Conservation (phyloP, 2,329 filamentous ascomycete species). For the Colletotrichum euphorbiae region DNA sequence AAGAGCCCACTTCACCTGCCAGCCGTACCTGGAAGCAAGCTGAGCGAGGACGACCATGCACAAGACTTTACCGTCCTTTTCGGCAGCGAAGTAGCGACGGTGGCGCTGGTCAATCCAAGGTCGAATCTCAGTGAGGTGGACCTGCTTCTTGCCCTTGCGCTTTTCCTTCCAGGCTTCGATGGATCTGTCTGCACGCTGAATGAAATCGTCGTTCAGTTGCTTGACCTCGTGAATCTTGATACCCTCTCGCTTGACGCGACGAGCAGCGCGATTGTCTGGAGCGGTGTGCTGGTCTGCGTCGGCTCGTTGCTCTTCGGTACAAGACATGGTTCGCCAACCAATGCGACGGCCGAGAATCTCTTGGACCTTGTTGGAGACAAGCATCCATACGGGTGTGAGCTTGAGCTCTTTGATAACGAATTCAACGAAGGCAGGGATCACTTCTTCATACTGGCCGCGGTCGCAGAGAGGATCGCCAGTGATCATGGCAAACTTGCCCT, state of each 20-base stretch:
- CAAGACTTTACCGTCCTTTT: constrained; percentile 78
- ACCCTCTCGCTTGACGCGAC: constrained; percentile 84
- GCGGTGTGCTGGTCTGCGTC: constrained; percentile 78
- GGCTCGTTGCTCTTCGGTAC: constrained; percentile 88
- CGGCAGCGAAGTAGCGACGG: constrained; percentile 86
- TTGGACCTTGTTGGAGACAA: constrained; percentile 83
- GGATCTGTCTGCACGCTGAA: constrained; percentile 75
- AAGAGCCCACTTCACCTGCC: constrained; percentile 96
- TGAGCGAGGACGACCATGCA: constrained; percentile 87
- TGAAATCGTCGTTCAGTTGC: constrained; percentile 75
- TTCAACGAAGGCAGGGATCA: constrained; percentile 79
- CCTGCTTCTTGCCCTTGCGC: constrained; percentile 83
- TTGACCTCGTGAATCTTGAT: constrained; percentile 82
- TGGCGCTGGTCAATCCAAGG: constrained; percentile 89
- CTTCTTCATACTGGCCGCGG: constrained; percentile 76
- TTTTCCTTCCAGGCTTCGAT: constrained; percentile 83
- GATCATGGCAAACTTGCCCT: constrained; percentile 82
- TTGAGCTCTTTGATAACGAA: constrained; percentile 76
- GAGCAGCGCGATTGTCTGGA: constrained; percentile 80
- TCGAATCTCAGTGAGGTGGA: constrained; percentile 89
- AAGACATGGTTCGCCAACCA: constrained; percentile 89
- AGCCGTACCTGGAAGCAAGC: constrained; percentile 83
- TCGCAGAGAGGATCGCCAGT: constrained; percentile 92
- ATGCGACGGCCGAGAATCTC: constrained; percentile 83
- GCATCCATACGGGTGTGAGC: constrained; percentile 88